Evolutionary conservation across 2,329 filamentous ascomycete genomes (phyloP).

Genomic region (Ophiostoma sp.): DNA sequence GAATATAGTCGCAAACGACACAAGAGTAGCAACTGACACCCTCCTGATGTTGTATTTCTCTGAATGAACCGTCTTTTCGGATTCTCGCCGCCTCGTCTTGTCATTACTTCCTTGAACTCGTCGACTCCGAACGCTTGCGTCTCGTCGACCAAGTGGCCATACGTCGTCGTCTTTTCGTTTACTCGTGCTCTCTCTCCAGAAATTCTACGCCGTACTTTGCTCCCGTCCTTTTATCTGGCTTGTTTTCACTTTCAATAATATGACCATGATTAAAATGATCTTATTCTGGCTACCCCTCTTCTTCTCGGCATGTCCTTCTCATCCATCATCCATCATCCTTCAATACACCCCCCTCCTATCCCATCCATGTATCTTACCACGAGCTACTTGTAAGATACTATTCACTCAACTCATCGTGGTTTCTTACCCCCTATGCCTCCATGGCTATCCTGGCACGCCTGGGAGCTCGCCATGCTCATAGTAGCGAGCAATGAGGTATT

Average conservation of each 20-base stretch:
- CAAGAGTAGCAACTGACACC: background rate
- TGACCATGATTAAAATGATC: background rate
- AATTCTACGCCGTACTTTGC: background rate
- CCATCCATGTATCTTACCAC: background rate
- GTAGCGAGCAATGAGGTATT: slow-evolving; percentile 3
- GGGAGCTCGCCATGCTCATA: background rate
- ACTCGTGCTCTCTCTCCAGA: background rate
- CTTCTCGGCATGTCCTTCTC: slow-evolving; percentile 9
- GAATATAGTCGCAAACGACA: background rate
- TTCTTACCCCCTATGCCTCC: background rate
- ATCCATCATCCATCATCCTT: background rate
- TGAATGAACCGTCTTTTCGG: slow-evolving; percentile 4
- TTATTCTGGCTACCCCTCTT: slow-evolving; percentile 1
- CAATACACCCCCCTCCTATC: background rate
- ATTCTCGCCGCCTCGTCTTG: background rate
- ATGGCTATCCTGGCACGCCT: background rate
- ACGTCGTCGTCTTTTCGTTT: background rate
- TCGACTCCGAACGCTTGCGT: background rate
- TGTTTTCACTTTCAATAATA: background rate
- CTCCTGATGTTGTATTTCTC: background rate
- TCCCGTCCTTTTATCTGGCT: background rate
- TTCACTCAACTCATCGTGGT: background rate
- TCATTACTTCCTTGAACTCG: background rate
- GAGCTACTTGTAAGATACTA: background rate
- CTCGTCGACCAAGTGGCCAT: no score